Percentiles rank a stretch among this genome's conserved stretches.
These are phyloP conservation scores for Alopecurus myosuroides DNA, from an alignment of 176 grass and related monocot species.

Conservation along the genomic window DNA sequence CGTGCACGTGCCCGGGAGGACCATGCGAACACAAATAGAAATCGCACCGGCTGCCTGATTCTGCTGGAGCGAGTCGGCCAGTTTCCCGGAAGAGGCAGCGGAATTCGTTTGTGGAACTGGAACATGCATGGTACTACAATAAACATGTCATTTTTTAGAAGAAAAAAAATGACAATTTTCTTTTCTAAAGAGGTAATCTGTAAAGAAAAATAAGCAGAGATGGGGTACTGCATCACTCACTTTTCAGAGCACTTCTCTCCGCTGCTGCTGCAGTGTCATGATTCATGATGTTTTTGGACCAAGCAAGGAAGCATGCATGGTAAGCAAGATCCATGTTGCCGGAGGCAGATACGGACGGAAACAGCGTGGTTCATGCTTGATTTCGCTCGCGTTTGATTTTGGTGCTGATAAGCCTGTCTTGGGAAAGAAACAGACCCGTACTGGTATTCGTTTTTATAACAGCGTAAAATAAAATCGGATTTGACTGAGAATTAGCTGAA, in stretches of 20 bases:
- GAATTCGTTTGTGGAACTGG: neutral
- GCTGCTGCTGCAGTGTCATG: neutral
- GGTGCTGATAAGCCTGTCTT: neutral
- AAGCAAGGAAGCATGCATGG: neutral
- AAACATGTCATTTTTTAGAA: neutral
- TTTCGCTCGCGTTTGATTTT: neutral
- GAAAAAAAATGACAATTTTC: too few relatives aligned
- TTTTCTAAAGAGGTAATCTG: neutral
- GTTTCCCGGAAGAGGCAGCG: too few relatives aligned
- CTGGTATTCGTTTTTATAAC: too few relatives aligned
- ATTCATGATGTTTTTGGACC: neutral
- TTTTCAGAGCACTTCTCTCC: neutral
- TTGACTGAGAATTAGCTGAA: too few relatives aligned
- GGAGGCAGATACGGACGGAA: neutral
- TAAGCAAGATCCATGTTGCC: neutral
- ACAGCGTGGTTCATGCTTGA: conserved; percentile 5
- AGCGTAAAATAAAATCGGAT: too few relatives aligned
- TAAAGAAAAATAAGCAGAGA: neutral
- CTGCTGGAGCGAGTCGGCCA: too few relatives aligned
- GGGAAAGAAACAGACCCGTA: neutral
- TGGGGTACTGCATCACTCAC: neutral
- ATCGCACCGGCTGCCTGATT: too few relatives aligned
- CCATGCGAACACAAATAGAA: too few relatives aligned
- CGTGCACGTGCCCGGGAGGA: too few relatives aligned
- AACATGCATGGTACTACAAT: neutral